Conservation (phyloP, 2,329 filamentous ascomycete genomes). For the Aureobasidium mangrovei region DNA sequence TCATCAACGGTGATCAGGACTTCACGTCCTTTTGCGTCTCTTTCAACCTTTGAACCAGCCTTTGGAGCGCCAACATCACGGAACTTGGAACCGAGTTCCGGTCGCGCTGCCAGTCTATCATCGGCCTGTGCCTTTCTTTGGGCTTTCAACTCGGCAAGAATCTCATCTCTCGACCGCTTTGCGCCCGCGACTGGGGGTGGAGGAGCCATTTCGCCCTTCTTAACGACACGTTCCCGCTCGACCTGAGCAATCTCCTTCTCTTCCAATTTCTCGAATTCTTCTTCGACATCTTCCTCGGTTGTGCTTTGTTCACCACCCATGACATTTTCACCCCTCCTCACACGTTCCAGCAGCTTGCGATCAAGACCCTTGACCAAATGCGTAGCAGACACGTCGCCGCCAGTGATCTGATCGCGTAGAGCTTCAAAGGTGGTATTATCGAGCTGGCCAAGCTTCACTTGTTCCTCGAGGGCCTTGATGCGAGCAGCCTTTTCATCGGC, state of each 20-base stretch:
- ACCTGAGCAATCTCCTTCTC: conserved; percentile 62
- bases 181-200: conserved; percentile 33
- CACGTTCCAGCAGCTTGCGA: conserved; percentile 64
- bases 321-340: conserved; percentile 56
- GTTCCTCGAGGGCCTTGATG: conserved; percentile 70
- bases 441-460: conserved; percentile 75
- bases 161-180: conserved; percentile 50
- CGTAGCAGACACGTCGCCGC: conserved; percentile 70
- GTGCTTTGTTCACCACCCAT: conserved; percentile 29
- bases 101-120: conserved; percentile 35
- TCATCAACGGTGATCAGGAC: conserved; percentile 51
- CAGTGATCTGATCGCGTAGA: conserved; percentile 65
- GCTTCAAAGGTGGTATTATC: conserved; percentile 70
- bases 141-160: conserved; percentile 50
- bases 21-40: conserved; percentile 45
- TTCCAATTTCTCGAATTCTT: conserved; percentile 45
- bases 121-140: conserved; percentile 40
- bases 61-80: conserved; percentile 37
- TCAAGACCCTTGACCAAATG: conserved; percentile 91
- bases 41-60: conserved; percentile 19
- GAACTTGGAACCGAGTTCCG: conserved; percentile 46
- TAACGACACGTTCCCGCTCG: conserved; percentile 48
- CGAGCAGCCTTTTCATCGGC: conserved; percentile 52
- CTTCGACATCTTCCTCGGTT: conserved; percentile 30
- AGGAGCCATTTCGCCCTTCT: conserved; percentile 42